Base-by-base conservation (phyloP, 192 early-diverging fungal species). In the Paraglomus brasilianum region DNA sequence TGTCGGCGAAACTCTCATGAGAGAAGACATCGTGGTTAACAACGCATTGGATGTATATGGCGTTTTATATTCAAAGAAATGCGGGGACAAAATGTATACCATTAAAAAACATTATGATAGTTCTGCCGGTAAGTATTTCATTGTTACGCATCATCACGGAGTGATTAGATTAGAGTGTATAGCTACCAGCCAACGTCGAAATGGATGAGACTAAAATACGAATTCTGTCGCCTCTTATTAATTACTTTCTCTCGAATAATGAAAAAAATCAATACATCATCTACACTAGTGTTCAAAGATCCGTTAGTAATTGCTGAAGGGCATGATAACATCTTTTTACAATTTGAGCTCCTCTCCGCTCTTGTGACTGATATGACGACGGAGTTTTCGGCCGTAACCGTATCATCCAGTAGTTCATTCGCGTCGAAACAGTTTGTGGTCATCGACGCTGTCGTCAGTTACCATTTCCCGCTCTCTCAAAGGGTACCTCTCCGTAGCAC, bases 391-490 rank as follows among this genome's bases (percentile, higher is more conserved):
- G 48, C 14, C 40, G 19, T 69, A 6, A 69, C 67, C 9, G n/a
- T 47, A 39, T 58, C 38, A 30, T 3, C 30, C 30, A 1, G 30
- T 3, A 0, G n/a, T 6, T 45, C 49, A 58, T 24, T 17, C 10
- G 67, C 53, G 11, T 40, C 45, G 45, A 52, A 69, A 40, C 67
- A 69, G 36, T 14, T 69, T 14, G 67, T 69, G 0, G 36, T 41
- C 36, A 69, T 69, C 4, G 67, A 69, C 39, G 52, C 67, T 2
- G 10, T 59, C 17, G 19, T 69, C 13, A 69, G 48, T 47, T 69
- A 58, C 40, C 52, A 45, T 24, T 17, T 30, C 30, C 30, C 30
- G 19, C 22, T 44, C 5, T 44, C 44, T 45, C 47, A 38, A 21
- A 39, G 14, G 44, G 13, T 69, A 45, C 19, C 11, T 15, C 40